phyloP scores from a whole-genome alignment of 2,329 filamentous ascomycete species.

The Biscogniauxia sp. region DNA sequence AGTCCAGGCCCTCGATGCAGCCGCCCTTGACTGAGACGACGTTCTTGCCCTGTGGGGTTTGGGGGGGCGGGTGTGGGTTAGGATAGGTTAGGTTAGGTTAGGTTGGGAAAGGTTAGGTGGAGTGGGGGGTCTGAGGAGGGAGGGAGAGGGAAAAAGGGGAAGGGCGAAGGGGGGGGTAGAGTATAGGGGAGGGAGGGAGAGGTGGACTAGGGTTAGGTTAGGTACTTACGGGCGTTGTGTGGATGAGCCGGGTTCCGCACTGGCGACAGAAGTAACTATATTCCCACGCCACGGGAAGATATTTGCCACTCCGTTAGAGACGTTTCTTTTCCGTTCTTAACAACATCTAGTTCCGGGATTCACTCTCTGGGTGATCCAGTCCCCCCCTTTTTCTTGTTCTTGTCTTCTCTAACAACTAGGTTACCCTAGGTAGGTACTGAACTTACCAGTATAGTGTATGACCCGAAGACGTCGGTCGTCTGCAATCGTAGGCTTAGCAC shows the following conservation, averaged over 20 bases:
- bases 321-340: not conserved
- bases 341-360: not conserved
- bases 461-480: constrained; percentile 56
- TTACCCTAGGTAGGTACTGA: no score
- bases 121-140: not conserved
- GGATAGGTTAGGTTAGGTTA: no score
- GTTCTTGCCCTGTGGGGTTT: constrained; percentile 56
- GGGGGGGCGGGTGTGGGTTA: no score
- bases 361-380: no score
- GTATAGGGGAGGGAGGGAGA: no score
- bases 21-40: constrained; percentile 66
- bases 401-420: no score
- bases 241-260: constrained; percentile 65
- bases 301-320: not conserved
- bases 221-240: constrained; percentile 53
- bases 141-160: not conserved
- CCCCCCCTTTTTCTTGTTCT: not conserved
- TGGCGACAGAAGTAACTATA: constrained; percentile 62
- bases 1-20: constrained; percentile 62
- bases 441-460: constrained; percentile 56
- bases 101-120: not conserved
- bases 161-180: not conserved
- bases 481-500: constrained; percentile 29
- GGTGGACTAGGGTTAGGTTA: not conserved
- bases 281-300: not conserved